Percentiles rank a stretch among this genome's conserved stretches.
Evolutionary conservation across 2,329 filamentous ascomycete genomes (phyloP).

Genomic region (Paraphaeosphaeria minitans): DNA sequence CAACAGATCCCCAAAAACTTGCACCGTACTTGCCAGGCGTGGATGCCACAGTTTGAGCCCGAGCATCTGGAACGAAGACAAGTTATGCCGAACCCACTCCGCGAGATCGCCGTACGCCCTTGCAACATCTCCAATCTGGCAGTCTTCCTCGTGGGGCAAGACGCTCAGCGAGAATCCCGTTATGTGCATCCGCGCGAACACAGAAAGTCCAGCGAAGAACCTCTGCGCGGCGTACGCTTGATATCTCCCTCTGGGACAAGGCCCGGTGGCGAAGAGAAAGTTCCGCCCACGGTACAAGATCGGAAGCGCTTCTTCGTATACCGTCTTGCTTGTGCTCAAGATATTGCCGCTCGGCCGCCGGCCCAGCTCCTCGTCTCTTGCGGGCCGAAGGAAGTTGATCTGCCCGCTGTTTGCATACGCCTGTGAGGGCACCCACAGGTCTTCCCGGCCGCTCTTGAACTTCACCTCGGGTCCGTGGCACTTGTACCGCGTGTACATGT

Average conservation of each 20-base stretch:
- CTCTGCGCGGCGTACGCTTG: slow-evolving; percentile 37
- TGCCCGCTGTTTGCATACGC: slow-evolving; percentile 23
- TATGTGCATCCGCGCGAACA: slow-evolving; percentile 23
- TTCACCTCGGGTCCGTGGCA: slow-evolving; percentile 31
- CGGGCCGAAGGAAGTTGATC: slow-evolving; percentile 40
- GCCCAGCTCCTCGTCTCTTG: slow-evolving; percentile 22
- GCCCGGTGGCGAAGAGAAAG: slow-evolving; percentile 36
- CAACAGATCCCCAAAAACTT: slow-evolving; percentile 13
- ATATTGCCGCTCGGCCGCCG: slow-evolving; percentile 20
- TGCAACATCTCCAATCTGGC: slow-evolving; percentile 14
- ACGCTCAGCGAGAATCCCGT: slow-evolving; percentile 29
- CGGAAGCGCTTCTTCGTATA: slow-evolving; percentile 33
- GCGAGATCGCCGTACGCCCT: slow-evolving; percentile 26
- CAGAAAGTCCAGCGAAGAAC: slow-evolving; percentile 28
- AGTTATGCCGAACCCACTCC: slow-evolving; percentile 19
- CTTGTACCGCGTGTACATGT: slow-evolving; percentile 39
- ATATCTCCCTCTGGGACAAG: slow-evolving; percentile 41
- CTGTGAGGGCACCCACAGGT: slow-evolving; percentile 28
- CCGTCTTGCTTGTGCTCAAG: slow-evolving; percentile 21
- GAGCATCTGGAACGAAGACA: slow-evolving; percentile 23
- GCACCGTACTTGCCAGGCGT: slow-evolving; percentile 10
- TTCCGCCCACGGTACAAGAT: slow-evolving; percentile 32
- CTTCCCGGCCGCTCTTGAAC: slow-evolving; percentile 22
- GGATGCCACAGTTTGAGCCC: slow-evolving; percentile 27
- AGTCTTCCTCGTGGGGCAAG: slow-evolving; percentile 40